Evolutionary conservation across 176 grass and related monocot species (phyloP).

Genomic region (Aegilops longissima): DNA sequence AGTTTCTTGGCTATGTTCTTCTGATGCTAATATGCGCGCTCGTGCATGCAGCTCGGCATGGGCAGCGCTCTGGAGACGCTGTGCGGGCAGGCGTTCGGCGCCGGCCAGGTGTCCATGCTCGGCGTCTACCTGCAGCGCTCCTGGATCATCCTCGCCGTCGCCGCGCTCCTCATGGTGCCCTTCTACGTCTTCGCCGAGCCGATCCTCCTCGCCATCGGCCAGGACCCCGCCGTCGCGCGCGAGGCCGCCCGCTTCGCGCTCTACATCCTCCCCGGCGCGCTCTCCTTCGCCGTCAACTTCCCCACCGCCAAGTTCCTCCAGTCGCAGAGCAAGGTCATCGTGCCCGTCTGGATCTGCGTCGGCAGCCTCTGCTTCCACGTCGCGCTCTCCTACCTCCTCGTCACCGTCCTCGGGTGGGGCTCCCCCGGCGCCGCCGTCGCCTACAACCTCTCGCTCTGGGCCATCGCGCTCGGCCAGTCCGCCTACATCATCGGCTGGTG

Average conservation of each 20-base stretch:
- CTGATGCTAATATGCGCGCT: not conserved
- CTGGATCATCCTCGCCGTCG: slow-evolving; percentile 43
- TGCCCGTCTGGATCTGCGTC: not conserved
- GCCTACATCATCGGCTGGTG: slow-evolving; percentile 46
- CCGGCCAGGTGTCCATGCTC: slow-evolving; percentile 50
- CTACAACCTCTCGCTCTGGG: slow-evolving; percentile 34
- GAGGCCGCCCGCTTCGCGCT: slow-evolving; percentile 34
- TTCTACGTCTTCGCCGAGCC: too few relatives aligned
- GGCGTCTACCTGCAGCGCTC: slow-evolving; percentile 64
- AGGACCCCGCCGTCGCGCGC: slow-evolving; percentile 29
- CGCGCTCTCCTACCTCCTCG: slow-evolving; percentile 24
- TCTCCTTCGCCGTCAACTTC: not conserved
- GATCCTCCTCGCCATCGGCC: too few relatives aligned
- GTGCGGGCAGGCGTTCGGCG: slow-evolving; percentile 58
- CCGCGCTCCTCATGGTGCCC: slow-evolving; percentile 23
- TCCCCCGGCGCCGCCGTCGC: slow-evolving; percentile 30
- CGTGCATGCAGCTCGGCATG: slow-evolving; percentile 44
- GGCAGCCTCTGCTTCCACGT: not conserved
- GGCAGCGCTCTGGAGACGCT: slow-evolving; percentile 68
- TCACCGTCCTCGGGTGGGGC: slow-evolving; percentile 40
- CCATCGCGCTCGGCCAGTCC: slow-evolving; percentile 36
- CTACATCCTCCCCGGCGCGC: slow-evolving; percentile 36
- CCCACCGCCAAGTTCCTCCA: slow-evolving; percentile 1
- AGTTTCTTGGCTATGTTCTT: not conserved
- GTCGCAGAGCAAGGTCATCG: not conserved